These are phyloP conservation scores for Monosporascus sp. DNA, from an alignment of 2,329 filamentous ascomycete species.

Conservation along the genomic window DNA sequence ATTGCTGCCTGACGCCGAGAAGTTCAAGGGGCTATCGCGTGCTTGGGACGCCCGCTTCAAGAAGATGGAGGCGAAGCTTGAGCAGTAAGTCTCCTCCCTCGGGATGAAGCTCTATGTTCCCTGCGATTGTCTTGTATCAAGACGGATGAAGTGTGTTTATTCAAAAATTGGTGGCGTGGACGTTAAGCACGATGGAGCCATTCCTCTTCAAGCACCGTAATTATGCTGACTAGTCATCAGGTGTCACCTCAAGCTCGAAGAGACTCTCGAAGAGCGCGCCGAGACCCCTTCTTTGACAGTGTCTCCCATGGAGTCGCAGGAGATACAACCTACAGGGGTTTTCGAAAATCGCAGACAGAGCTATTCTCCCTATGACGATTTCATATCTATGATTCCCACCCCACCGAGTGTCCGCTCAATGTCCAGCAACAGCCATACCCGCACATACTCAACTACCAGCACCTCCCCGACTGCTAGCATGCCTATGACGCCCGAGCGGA, in stretches of 20 bases:
- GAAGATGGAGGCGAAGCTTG: constrained; percentile 17
- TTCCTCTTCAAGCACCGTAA: background rate
- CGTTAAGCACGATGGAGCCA: background rate
- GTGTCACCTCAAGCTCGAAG: constrained; percentile 12
- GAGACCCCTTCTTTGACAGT: constrained; percentile 10
- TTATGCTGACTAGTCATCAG: constrained; percentile 1
- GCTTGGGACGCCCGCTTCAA: constrained; percentile 18
- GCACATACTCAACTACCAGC: constrained; percentile 17
- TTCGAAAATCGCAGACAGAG: background rate
- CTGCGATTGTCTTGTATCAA: background rate
- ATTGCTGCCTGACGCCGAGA: constrained; percentile 18
- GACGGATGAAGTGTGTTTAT: background rate
- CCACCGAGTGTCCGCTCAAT: constrained; percentile 18
- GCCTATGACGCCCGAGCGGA: constrained; percentile 14
- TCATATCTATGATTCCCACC: constrained; percentile 12
- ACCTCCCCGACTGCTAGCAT: constrained; percentile 5
- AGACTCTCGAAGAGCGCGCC: constrained; percentile 10
- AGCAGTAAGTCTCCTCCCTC: constrained; percentile 13
- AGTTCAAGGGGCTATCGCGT: constrained; percentile 17
- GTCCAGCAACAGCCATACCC: constrained; percentile 10
- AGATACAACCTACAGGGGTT: constrained; percentile 19
- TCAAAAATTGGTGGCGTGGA: background rate
- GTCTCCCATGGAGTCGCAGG: constrained; percentile 18
- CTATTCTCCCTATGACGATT: background rate
- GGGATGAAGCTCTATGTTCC: background rate